Evolutionary conservation across 2,329 filamentous ascomycete genomes (phyloP), one percentile per base, ranked within the genome.

Genomic region (Fusarium protoensiforme): DNA sequence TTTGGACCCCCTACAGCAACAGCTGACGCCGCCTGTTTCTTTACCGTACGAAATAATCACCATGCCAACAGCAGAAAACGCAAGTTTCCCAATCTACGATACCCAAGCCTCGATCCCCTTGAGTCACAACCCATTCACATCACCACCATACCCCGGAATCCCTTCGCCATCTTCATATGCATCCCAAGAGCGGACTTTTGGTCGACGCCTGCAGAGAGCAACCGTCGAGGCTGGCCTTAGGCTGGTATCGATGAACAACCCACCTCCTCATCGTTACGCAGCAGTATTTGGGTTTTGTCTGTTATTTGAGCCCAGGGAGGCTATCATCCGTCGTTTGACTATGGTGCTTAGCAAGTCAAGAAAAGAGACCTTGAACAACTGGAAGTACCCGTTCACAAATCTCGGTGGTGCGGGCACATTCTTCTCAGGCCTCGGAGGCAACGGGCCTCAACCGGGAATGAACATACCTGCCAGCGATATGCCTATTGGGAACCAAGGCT

Each of bases 261-360:
- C 89, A 56, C 85, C 87, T 0, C 85, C 86, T 2, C 79, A 83
- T 3, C 80, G 81, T 1, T 84, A 91, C 64, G 82, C 84, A n/a
- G 86, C 87, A 36, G 86, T 91, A 1, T 95, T 95, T 79, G 91
- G 90, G 38, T 92, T 94, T 65, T 91, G 90, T n/a, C 83, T 92
- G 20, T 86, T 91, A 29, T 91, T 92, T 69, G 87, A 91, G 75
- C 81, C 83, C 2, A 81, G 81, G 6, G 86, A 88, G 6, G 75
- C 80, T 39, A 89, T 91, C 62, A 69, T 87, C 31, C 70, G 79
- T 20, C 83, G 85, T 16, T 79, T 87, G 16, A 79, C 65, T 18
- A 71, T 73, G 13, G 75, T 79, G 5, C 75, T 89, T 16, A 78
- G 72, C 13, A 78, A 76, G 24, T 75, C 74, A 24, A 75, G 75